A percentile compares a stretch with the other conserved stretches of the same genome.
phyloP scores from a whole-genome alignment of 83 land plant species.

The Picea abies region DNA sequence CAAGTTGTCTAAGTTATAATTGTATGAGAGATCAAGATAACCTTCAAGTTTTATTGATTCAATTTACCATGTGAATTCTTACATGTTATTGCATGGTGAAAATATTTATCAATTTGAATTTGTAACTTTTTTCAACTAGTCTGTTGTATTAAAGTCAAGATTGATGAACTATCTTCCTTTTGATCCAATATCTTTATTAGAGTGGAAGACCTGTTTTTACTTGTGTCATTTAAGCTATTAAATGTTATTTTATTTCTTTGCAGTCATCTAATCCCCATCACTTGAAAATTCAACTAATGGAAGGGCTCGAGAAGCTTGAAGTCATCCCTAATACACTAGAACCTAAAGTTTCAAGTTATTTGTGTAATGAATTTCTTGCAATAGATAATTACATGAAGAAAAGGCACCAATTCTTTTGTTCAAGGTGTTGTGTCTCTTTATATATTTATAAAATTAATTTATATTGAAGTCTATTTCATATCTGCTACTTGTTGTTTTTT shows the following conservation, averaged over 20 bases:
- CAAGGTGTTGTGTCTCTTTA: no score
- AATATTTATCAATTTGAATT: constrained; percentile 81
- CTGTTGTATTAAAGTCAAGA: constrained; percentile 24
- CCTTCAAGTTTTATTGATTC: constrained; percentile 63
- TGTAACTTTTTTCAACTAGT: constrained; percentile 38
- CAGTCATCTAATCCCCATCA: constrained; percentile 50
- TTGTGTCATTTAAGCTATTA: not conserved
- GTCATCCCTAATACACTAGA: no score
- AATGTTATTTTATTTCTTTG: constrained; percentile 6
- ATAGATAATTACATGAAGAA: no score
- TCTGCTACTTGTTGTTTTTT: not conserved
- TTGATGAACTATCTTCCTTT: constrained; percentile 8
- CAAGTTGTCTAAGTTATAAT: constrained; percentile 72
- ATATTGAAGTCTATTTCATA: no score
- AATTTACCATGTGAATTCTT: constrained; percentile 87
- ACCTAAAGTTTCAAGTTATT: no score
- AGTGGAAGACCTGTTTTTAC: not conserved
- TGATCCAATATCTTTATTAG: not conserved
- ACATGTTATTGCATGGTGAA: constrained; percentile 78
- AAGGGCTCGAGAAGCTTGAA: no score
- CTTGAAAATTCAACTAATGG: constrained; percentile 55
- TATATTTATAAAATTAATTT: no score
- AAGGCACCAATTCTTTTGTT: no score
- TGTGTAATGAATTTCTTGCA: no score
- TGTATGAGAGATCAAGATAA: constrained; percentile 71